Evolutionary conservation across 2,329 filamentous ascomycete genomes (phyloP), one percentile per base, ranked within the genome.

Genomic region (Penicillium sp.): DNA sequence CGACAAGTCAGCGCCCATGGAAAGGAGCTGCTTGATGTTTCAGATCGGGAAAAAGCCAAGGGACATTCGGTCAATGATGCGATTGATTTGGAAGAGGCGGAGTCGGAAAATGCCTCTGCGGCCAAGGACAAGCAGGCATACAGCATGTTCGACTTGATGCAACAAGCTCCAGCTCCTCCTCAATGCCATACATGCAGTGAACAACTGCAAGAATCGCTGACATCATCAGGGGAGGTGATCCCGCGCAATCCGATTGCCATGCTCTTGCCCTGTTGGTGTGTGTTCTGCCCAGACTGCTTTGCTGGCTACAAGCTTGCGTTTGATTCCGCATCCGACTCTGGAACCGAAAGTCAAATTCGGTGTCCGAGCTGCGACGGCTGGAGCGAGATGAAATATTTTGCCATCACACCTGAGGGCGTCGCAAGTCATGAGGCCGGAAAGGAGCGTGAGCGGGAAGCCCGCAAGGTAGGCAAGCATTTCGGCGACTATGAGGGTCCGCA

Each of bases 1-100:
- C 90, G 94, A 9, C 82, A 96, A 39, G 89, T 97, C 48, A 97
- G 92, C 68, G 94, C 92, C 1, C 93, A 97, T 70, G 94, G 94
- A n/a, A 89, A 89, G 60, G 93, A 97, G 56, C 83, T 99, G 7
- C 81, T 99, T 2, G 90, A 87, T 53, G 86, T 92, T 34, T 88
- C 93, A 18, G 93, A 97, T 65, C 78, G 96, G 43, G 86, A 88
- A 61, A 81, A 89, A 3, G 85, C 93, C 47, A 88, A 92, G 68
- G 93, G 92, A 22, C 83, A 91, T 73, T 91, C 87, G n/a, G 86
- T 86, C 8, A 87, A 91, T 38, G 91, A 91, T 60, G 90, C 94
- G 2, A 96, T 99, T 66, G 90, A 95, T 63, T 82, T 97, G 21
- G 92, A 94, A 57, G 91, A 91, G 46, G 88, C 92, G 40, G 86